Evolutionary conservation across 2,329 filamentous ascomycete species (phyloP).

Genomic region (Alternaria sp.): DNA sequence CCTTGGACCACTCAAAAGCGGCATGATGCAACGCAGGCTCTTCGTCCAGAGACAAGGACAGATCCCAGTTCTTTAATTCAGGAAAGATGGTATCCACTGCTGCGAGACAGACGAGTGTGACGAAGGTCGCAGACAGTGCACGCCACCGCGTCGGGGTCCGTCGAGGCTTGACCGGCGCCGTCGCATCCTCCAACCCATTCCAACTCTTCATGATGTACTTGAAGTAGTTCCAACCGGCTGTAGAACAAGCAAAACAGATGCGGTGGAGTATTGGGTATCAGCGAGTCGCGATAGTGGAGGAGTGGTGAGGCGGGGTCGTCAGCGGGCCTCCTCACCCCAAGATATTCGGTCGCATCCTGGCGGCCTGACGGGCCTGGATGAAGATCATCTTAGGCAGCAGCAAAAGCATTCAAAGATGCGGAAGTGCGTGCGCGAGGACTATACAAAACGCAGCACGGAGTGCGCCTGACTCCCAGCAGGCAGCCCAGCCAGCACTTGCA

Average conservation of each 20-base stretch:
- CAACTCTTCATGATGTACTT: slow-evolving; percentile 34
- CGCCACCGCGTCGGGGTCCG: slow-evolving; percentile 19
- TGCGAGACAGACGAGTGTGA: slow-evolving; percentile 27
- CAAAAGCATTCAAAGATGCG: slow-evolving; percentile 8
- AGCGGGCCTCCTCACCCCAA: slow-evolving; percentile 6
- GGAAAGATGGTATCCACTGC: slow-evolving; percentile 31
- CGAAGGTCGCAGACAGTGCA: slow-evolving; percentile 26
- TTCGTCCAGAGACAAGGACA: slow-evolving; percentile 9
- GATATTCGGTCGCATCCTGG: slow-evolving; percentile 5
- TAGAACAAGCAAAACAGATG: slow-evolving; percentile 4
- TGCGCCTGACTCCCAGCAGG: slow-evolving; percentile 13
- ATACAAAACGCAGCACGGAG: slow-evolving; percentile 6
- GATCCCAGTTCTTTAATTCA: slow-evolving; percentile 16
- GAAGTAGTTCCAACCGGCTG: slow-evolving; percentile 2
- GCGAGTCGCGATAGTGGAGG: background rate
- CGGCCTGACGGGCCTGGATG: background rate
- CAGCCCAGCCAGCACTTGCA: slow-evolving; percentile 26
- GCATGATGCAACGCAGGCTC: slow-evolving; percentile 9
- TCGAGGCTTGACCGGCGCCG: slow-evolving; percentile 17
- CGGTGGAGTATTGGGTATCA: slow-evolving; percentile 10
- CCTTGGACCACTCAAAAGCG: slow-evolving; percentile 34
- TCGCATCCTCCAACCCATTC: slow-evolving; percentile 21
- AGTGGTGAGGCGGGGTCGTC: slow-evolving; percentile 15
- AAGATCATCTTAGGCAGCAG: slow-evolving; percentile 15
- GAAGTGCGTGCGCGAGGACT: slow-evolving; percentile 6